Base-by-base conservation (phyloP, 148 eudicot species). In the Rhododendron ovatum region DNA sequence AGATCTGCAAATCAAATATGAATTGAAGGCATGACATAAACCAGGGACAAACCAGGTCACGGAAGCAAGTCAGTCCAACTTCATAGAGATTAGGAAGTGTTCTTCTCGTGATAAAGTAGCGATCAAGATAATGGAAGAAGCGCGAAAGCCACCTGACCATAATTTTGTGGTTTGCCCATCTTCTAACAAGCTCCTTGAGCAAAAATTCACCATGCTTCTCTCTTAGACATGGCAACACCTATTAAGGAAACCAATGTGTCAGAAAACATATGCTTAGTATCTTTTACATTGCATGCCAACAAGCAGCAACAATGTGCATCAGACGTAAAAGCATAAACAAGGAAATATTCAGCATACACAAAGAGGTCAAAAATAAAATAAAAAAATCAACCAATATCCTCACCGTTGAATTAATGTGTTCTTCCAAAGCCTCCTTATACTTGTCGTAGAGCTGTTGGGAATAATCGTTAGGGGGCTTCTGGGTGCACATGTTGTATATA, bases 131-230 rank as follows among this genome's bases (percentile, higher is more conserved):
- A 82, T 87, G 71, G 71, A 90, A 90, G 79, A 88, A 90, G 18
- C 90, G 88, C 11, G 90, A 83, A 57, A 89, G 88, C 90, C 89
- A 90, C 88, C 89, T 88, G 63, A 89, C 88, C 90, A 90, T 87
- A 55, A 88, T 39, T 85, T 88, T 88, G 82, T 90, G 89, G 84
- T 87, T 87, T 45, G 26, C 86, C 92, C 90, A 90, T 87, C 89
- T 89, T 43, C 76, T 87, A 30, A 83, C 89, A 51, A 90, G 89
- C 87, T 90, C 90, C 84, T 88, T 78, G 65, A 90, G 65, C 92
- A 90, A 74, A 85, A 87, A 88, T 53, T 88, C 92, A 47, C 82
- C 90, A 84, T 90, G 90, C 84, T 89, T 86, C 63, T 85, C 89
- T 78, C 65, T 85, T 48, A 88, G 79, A 45, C 85, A 85, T 18